These are phyloP conservation scores for Ceratocystis papillata DNA, from an alignment of 2,329 filamentous ascomycete genomes.

Conservation along the genomic window DNA sequence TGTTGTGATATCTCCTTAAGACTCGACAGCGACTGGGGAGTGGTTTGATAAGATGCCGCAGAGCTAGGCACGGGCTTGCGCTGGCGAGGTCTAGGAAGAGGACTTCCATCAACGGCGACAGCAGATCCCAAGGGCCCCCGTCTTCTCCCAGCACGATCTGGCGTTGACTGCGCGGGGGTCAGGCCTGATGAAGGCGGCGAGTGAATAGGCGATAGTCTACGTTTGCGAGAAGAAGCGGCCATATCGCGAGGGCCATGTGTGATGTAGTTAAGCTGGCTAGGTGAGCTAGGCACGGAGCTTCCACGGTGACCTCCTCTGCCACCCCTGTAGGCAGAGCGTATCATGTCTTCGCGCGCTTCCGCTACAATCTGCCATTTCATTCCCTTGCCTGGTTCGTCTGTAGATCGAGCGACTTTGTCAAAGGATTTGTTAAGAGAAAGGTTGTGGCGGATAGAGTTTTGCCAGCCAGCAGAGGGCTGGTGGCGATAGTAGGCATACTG, in stretches of 20 bases:
- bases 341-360: conserved; percentile 76
- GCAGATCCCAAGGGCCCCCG: conserved; percentile 29
- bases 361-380: conserved; percentile 97
- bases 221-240: conserved; percentile 45
- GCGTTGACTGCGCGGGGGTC: conserved; percentile 45
- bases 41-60: conserved; percentile 31
- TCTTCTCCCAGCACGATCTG: conserved; percentile 37
- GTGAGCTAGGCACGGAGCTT: conserved; percentile 61
- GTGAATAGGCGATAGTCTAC: conserved; percentile 43
- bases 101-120: conserved; percentile 48
- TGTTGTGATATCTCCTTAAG: conserved; percentile 27
- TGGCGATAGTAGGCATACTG: conserved; percentile 90
- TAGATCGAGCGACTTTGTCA: conserved; percentile 81
- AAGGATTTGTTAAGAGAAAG: conserved; percentile 91
- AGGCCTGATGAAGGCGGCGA: conserved; percentile 47
- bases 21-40: conserved; percentile 37
- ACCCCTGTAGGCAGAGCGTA: conserved; percentile 56
- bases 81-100: conserved; percentile 45
- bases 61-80: conserved; percentile 21
- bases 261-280: conserved; percentile 49
- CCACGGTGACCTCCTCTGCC: conserved; percentile 54
- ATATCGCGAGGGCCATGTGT: conserved; percentile 49
- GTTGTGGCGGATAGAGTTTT: conserved; percentile 97
- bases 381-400: conserved; percentile 92
- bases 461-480: conserved; percentile 71